A percentile compares a stretch with the other conserved stretches of the same genome.
These are phyloP conservation scores for Suillus paluster DNA, from an alignment of 768 basidiomycete genomes.

Conservation along the genomic window DNA sequence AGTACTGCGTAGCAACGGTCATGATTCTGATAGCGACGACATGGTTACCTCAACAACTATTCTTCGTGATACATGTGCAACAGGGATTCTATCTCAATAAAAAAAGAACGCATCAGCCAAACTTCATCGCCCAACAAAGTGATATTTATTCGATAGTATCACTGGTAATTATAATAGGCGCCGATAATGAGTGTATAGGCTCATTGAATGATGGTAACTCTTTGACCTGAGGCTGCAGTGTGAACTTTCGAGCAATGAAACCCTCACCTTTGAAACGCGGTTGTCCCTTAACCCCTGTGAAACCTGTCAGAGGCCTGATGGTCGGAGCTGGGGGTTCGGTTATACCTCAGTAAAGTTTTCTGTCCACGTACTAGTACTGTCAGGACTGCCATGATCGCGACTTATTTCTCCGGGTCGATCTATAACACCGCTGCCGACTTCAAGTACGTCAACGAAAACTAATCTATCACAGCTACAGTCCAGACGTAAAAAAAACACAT, in stretches of 20 bases:
- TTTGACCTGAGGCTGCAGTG: background rate
- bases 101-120: conserved; percentile 6
- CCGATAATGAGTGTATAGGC: background rate
- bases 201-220: background rate
- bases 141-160: background rate
- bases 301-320: background rate
- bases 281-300: background rate
- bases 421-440: background rate
- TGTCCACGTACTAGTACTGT: background rate
- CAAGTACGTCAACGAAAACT: background rate
- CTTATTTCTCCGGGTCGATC: background rate
- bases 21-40: background rate
- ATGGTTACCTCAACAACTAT: background rate
- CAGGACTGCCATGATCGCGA: background rate
- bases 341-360: background rate
- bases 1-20: background rate
- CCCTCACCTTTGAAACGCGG: conserved; percentile 3
- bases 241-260: conserved; percentile 1
- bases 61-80: background rate
- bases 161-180: background rate
- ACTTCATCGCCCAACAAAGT: background rate
- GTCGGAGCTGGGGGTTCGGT: too few relatives aligned
- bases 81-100: background rate
- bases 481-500: background rate
- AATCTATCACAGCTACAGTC: too few relatives aligned